Evolutionary conservation across 208 protist genomes (phyloP).

Genomic region (Leishmania martiniquensis): DNA sequence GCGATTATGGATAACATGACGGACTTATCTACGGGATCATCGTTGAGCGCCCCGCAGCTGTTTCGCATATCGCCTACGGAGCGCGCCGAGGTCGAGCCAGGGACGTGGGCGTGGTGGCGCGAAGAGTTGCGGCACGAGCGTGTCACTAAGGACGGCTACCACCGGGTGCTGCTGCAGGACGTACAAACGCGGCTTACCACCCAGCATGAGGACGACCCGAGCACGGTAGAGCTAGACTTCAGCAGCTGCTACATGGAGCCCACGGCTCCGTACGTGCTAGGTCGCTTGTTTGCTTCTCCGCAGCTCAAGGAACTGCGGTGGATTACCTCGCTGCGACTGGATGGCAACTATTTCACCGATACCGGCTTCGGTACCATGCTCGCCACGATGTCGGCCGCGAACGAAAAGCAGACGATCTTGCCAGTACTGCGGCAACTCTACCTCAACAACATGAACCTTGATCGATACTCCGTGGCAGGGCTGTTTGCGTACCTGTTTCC

Average conservation of each 20-base stretch:
- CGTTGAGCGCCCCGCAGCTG: conserved; percentile 64
- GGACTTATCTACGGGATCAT: conserved; percentile 20
- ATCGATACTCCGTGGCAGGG: conserved; percentile 51
- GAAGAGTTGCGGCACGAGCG: conserved; percentile 60
- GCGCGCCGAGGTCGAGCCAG: conserved; percentile 30
- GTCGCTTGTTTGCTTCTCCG: conserved; percentile 56
- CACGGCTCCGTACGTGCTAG: conserved; percentile 74
- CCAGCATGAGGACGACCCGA: conserved; percentile 64
- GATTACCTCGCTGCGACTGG: conserved; percentile 78
- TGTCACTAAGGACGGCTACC: conserved; percentile 69
- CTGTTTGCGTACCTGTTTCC: conserved; percentile 80
- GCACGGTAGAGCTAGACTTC: conserved; percentile 71
- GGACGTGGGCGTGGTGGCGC: conserved; percentile 81
- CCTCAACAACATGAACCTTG: conserved; percentile 87
- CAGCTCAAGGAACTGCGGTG: conserved; percentile 61
- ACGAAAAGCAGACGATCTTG: conserved; percentile 50
- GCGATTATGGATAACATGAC: conserved; percentile 30
- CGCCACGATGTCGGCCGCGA: conserved; percentile 56
- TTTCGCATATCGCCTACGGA: conserved; percentile 53
- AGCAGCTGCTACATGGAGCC: conserved; percentile 80
- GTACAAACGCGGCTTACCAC: conserved; percentile 50
- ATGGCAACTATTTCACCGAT: conserved; percentile 86
- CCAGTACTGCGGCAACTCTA: conserved; percentile 75
- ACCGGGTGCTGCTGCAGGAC: conserved; percentile 60
- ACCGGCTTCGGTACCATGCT: conserved; percentile 77